Conservation (phyloP, 306 rosid genomes). For the Argentina anserina region DNA sequence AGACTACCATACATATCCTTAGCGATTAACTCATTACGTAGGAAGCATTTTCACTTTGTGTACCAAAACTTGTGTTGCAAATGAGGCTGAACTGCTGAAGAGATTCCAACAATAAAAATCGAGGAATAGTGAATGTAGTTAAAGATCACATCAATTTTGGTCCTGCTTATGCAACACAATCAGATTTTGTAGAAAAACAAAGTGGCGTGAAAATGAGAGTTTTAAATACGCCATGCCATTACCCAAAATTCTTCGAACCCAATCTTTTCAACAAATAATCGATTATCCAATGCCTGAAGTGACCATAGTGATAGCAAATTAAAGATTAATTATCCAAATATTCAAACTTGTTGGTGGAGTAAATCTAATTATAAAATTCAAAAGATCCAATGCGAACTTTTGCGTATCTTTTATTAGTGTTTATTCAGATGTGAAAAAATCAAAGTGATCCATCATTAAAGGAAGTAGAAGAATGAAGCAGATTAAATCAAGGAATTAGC, state of each 20-base stretch:
- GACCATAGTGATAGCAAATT: not conserved
- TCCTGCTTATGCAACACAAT: not conserved
- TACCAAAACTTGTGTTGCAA: not conserved
- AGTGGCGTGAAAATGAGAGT: conserved; percentile 7
- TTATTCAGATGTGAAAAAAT: conserved; percentile 23
- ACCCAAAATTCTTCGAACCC: not conserved
- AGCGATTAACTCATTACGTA: too few species aligned
- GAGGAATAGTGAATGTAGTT: not conserved
- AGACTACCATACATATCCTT: too few species aligned
- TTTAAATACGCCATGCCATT: conserved; percentile 19
- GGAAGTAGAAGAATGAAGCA: too few species aligned
- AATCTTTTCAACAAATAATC: not conserved
- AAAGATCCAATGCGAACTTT: conserved; percentile 42
- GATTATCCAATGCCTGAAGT: not conserved
- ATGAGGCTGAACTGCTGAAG: too few species aligned
- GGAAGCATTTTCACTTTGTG: not conserved
- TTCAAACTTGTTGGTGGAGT: conserved; percentile 18
- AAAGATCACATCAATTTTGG: conserved; percentile 29
- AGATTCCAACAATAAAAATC: not conserved
- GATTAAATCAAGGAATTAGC: too few species aligned
- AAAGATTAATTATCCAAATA: not conserved
- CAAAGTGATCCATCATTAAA: conserved; percentile 18
- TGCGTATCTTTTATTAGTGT: conserved; percentile 16
- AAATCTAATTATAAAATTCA: conserved; percentile 19
- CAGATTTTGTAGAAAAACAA: not conserved